phyloP scores from a whole-genome alignment of 1,284 basidiomycete species.

The Puccinia triticina region DNA sequence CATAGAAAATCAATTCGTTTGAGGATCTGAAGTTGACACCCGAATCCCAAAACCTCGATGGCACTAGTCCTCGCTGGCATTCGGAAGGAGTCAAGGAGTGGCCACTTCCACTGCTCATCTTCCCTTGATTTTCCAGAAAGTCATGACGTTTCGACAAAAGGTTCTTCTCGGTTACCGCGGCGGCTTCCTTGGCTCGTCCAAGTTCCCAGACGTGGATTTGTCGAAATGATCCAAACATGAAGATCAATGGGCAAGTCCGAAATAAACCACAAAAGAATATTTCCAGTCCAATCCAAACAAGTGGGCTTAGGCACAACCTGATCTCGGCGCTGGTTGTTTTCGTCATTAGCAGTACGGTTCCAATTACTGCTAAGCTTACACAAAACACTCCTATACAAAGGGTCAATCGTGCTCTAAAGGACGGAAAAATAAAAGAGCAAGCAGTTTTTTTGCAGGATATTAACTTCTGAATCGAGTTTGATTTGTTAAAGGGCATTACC shows the following conservation, averaged over 20 bases:
- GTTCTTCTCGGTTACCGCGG: conserved; percentile 14
- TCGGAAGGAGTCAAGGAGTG: background rate
- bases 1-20: background rate
- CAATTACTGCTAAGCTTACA: conserved; percentile 6
- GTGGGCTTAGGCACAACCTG: background rate
- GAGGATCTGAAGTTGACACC: background rate
- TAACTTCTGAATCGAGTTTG: background rate
- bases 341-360: conserved; percentile 1
- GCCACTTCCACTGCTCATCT: background rate
- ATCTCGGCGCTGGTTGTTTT: background rate
- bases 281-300: conserved; percentile 22
- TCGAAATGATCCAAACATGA: conserved; percentile 40
- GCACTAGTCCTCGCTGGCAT: background rate
- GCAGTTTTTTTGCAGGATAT: background rate
- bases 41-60: background rate
- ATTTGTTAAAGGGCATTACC: background rate
- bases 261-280: conserved; percentile 39
- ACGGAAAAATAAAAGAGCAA: background rate
- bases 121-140: background rate
- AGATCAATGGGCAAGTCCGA: conserved; percentile 41
- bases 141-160: conserved; percentile 24
- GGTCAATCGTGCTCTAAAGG: background rate
- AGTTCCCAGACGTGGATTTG: conserved; percentile 44
- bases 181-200: conserved; percentile 19
- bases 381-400: conserved; percentile 4